A percentile compares a stretch with the other conserved stretches of the same genome.
phyloP scores from a whole-genome alignment of 2,329 filamentous ascomycete species.

The Tetracladium maxilliforme region DNA sequence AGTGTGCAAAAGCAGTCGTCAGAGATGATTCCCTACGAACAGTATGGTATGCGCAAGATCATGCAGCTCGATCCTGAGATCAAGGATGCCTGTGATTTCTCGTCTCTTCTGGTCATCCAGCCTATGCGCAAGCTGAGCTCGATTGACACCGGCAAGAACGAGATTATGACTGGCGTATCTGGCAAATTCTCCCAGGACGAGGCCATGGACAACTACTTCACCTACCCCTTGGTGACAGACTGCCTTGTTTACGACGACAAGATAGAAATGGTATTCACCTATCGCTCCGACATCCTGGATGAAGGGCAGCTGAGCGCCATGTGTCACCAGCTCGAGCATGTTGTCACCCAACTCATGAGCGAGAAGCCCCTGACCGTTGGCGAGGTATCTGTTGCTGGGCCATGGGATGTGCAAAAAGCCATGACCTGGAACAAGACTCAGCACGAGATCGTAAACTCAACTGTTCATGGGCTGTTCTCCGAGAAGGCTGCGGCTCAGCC shows the following conservation, averaged over 20 bases:
- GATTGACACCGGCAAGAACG: not conserved
- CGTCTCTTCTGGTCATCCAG: constrained; percentile 9
- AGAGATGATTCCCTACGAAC: constrained; percentile 34
- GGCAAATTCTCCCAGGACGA: constrained; percentile 1
- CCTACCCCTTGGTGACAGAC: constrained; percentile 7
- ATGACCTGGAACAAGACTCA: constrained; percentile 2
- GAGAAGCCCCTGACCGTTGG: constrained; percentile 1
- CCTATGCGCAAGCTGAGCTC: too few species aligned
- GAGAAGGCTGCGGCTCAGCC: constrained; percentile 12
- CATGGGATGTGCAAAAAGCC: constrained; percentile 3
- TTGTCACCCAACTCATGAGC: constrained; percentile 2
- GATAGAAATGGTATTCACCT: constrained; percentile 5
- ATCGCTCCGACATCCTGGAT: constrained; percentile 3
- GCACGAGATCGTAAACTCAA: constrained; percentile 10
- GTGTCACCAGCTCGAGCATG: constrained; percentile 4
- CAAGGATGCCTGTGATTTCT: constrained; percentile 9
- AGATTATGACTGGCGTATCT: constrained; percentile 1
- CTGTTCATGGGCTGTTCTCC: constrained; percentile 7
- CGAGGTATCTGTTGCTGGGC: constrained; percentile 5
- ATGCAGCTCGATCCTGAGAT: too few species aligned
- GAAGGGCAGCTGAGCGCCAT: constrained; percentile 3
- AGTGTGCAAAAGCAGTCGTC: constrained; percentile 17
- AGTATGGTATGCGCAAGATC: constrained; percentile 20
- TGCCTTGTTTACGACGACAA: constrained; percentile 2
- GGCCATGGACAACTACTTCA: constrained; percentile 6